A percentile compares a stretch with the other conserved stretches of the same genome.
phyloP scores from a whole-genome alignment of 108 stramenopile species.

The Tribonema minus region DNA sequence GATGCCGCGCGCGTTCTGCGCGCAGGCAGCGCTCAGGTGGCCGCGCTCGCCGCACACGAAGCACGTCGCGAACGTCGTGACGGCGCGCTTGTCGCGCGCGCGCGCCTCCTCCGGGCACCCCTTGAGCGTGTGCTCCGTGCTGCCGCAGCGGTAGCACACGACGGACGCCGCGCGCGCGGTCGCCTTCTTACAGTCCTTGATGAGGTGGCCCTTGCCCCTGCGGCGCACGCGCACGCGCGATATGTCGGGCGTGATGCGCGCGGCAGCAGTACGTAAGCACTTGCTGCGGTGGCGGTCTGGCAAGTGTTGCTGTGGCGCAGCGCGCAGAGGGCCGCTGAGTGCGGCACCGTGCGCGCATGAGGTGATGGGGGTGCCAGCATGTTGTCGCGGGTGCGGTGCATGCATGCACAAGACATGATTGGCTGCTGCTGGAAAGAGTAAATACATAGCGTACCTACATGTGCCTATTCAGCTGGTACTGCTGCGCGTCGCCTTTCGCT shows the following conservation, averaged over 20 bases:
- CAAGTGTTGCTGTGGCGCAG: not conserved
- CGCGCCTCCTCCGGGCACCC: slow-evolving; percentile 28
- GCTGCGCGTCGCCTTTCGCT: too few relatives aligned
- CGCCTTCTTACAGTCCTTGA: slow-evolving; percentile 24
- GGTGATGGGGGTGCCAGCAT: too few relatives aligned
- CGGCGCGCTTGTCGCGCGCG: slow-evolving; percentile 12
- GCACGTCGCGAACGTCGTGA: slow-evolving; percentile 43
- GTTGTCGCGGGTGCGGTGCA: too few relatives aligned
- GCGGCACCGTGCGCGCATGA: too few relatives aligned
- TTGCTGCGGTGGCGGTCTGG: not conserved
- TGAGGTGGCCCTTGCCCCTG: slow-evolving; percentile 29
- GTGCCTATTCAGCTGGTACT: too few relatives aligned
- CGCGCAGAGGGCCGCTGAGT: not conserved
- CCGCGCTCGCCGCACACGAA: slow-evolving; percentile 56
- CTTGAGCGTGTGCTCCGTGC: slow-evolving; percentile 42
- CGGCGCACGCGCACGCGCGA: slow-evolving; percentile 6
- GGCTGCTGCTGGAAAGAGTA: too few relatives aligned
- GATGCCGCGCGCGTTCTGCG: slow-evolving; percentile 53
- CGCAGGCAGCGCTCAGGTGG: slow-evolving; percentile 49
- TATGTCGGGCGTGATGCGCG: not conserved
- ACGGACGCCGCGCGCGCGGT: not conserved
- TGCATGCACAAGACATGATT: too few relatives aligned
- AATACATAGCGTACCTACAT: too few relatives aligned
- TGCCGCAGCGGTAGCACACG: slow-evolving; percentile 59
- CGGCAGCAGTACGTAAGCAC: not conserved